phyloP scores from a whole-genome alignment of 768 basidiomycete species.

The Austroboletus eburneus region DNA sequence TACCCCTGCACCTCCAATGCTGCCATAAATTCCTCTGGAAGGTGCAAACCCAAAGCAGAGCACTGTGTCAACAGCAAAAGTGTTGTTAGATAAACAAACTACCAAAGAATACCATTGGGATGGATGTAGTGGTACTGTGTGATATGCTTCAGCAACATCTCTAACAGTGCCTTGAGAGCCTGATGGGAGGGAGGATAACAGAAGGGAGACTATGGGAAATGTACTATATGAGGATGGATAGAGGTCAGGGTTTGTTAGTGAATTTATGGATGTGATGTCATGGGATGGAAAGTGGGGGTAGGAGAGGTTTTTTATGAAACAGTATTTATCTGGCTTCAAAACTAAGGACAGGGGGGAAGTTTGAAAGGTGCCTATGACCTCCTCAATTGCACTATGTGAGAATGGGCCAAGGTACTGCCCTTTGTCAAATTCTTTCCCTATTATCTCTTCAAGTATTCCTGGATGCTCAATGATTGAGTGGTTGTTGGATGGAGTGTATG shows the following conservation, averaged over 20 bases:
- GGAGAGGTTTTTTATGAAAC: too few relatives aligned
- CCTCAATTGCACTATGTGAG: too few relatives aligned
- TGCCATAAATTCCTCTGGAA: too few relatives aligned
- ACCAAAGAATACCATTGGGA: conserved; percentile 36
- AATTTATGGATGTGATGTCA: conserved; percentile 32
- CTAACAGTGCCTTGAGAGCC: background rate
- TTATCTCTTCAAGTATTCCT: background rate
- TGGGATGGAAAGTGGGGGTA: conserved; percentile 6
- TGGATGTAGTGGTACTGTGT: conserved; percentile 24
- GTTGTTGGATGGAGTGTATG: background rate
- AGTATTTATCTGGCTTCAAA: too few relatives aligned
- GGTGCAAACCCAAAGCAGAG: too few relatives aligned
- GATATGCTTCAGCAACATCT: background rate
- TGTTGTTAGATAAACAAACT: conserved; percentile 12
- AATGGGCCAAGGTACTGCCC: background rate
- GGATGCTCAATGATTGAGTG: background rate
- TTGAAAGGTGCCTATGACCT: too few relatives aligned
- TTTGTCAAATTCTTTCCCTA: too few relatives aligned
- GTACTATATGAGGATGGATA: background rate
- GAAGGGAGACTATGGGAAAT: background rate
- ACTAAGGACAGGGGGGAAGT: too few relatives aligned
- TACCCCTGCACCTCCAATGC: too few relatives aligned
- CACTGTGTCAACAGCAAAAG: accelerated
- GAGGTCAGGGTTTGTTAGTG: conserved; percentile 22
- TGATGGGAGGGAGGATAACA: accelerated